Percentiles rank a stretch among this genome's conserved stretches.
Evolutionary conservation across 148 eudicot species (phyloP).

Genomic region (Silene conica): DNA sequence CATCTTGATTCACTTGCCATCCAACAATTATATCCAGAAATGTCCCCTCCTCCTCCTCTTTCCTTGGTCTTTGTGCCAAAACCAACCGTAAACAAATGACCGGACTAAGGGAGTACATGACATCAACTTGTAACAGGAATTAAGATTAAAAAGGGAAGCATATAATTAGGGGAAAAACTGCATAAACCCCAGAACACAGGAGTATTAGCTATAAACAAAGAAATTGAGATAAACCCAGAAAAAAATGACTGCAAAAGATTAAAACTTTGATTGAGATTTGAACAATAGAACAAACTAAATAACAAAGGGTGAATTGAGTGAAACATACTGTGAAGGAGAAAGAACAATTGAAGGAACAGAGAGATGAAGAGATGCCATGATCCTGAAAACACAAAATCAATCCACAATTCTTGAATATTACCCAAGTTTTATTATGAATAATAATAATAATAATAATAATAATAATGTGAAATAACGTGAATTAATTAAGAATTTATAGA

Average conservation of each 20-base stretch:
- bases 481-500: not conserved
- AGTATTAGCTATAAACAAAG: not conserved
- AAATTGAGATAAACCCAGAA: conserved; percentile 16
- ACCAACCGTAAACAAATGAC: no score
- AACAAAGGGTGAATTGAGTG: not conserved
- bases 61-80: no score
- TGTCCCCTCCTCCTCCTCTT: no score
- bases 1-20: no score
- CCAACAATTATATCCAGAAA: no score
- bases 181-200: no score
- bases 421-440: not conserved
- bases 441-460: no score
- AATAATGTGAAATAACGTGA: no score
- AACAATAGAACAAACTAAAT: not conserved
- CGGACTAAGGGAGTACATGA: not conserved
- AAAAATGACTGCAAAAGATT: not conserved
- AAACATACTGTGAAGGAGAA: conserved; percentile 42
- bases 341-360: conserved; percentile 47
- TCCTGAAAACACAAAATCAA: conserved; percentile 4
- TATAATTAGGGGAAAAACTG: no score
- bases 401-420: conserved; percentile 9
- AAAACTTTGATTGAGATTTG: not conserved
- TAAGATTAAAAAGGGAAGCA: not conserved
- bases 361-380: conserved; percentile 58
- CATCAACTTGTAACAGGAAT: not conserved